Conservation (phyloP, 2,329 filamentous ascomycete genomes). For the Penicillium vulpinum region DNA sequence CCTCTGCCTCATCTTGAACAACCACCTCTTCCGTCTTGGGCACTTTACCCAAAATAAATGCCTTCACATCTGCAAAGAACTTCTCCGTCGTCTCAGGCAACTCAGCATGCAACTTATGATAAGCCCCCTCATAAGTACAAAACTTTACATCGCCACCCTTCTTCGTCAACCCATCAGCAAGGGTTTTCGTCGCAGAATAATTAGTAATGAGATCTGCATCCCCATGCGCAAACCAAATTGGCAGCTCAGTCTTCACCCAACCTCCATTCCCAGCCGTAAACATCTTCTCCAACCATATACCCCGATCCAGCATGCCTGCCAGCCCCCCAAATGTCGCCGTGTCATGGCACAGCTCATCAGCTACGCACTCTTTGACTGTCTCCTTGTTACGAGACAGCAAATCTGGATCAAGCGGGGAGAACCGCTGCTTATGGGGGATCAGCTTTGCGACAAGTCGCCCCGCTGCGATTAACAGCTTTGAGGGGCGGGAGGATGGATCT, state of each 20-base stretch:
- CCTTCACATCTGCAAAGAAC: constrained; percentile 59
- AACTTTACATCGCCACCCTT: constrained; percentile 72
- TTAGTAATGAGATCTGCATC: constrained; percentile 70
- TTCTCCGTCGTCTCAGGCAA: constrained; percentile 31
- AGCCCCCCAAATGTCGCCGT: constrained; percentile 83
- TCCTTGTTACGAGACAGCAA: constrained; percentile 67
- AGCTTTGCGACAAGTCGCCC: constrained; percentile 69
- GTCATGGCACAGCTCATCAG: constrained; percentile 74
- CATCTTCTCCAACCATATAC: constrained; percentile 58
- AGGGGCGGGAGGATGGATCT: constrained; percentile 64
- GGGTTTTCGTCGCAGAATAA: constrained; percentile 64
- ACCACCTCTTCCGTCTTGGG: background rate
- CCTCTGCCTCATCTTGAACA: background rate
- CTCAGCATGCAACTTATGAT: constrained; percentile 61
- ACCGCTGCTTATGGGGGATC: constrained; percentile 66
- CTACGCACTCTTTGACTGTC: constrained; percentile 60
- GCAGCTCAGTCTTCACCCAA: constrained; percentile 47
- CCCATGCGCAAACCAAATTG: constrained; percentile 74
- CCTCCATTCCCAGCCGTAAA: constrained; percentile 22
- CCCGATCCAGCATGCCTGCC: constrained; percentile 74
- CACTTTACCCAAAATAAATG: constrained; percentile 60
- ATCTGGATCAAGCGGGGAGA: constrained; percentile 63
- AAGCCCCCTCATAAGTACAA: constrained; percentile 73
- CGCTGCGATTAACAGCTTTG: constrained; percentile 60
- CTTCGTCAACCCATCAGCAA: constrained; percentile 59